Evolutionary conservation across 768 basidiomycete genomes (phyloP), one percentile per base, ranked within the genome.

Genomic region (Suillus decipiens): DNA sequence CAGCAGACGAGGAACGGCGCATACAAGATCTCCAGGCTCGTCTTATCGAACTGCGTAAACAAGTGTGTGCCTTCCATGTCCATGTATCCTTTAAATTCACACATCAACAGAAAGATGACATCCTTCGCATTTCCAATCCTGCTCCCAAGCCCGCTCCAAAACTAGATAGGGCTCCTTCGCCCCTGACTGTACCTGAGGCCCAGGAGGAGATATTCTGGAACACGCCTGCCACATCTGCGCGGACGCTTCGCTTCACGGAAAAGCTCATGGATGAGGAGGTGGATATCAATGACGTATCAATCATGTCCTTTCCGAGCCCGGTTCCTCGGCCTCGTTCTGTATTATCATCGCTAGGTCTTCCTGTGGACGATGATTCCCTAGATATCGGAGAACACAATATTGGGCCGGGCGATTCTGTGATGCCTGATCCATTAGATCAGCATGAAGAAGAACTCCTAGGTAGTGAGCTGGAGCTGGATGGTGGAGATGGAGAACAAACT

Each of bases 191-290:
- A 34, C 57, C 59, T 55, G 78, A 74, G 69, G 78, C 63, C 11
- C 77, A 82, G 33, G 88, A 89, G 70, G 82, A 86, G 42, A 79
- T 78, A 47, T 87, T 89, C 69, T 89, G 88, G 87, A 82, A 80
- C 36, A 87, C 88, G 0, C 86, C 88, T 8, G 77, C 74, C 41
- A 81, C 81, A 2, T 69, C 74, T 4, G 82, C 81, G 15, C 86
- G 87, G 43, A 84, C 84, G 0, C 77, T 91, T 15, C 84, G 82
- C 59, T 90, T 92, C 65, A 82, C 82, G 1, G 85, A 87, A 45
- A 86, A 86, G 63, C 78, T 86, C 15, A 76, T 86, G 70, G 83
- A 90, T 65, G 89, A 91, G 66, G 76, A 85, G 22, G 81, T 86
- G 3, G 85, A 90, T 67, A 74, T 89, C 36, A 81, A 75, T 0